A percentile compares a stretch with the other conserved stretches of the same genome.
Evolutionary conservation across 2,329 filamentous ascomycete genomes (phyloP).

Genomic region (Ophiosphaerella korrae): DNA sequence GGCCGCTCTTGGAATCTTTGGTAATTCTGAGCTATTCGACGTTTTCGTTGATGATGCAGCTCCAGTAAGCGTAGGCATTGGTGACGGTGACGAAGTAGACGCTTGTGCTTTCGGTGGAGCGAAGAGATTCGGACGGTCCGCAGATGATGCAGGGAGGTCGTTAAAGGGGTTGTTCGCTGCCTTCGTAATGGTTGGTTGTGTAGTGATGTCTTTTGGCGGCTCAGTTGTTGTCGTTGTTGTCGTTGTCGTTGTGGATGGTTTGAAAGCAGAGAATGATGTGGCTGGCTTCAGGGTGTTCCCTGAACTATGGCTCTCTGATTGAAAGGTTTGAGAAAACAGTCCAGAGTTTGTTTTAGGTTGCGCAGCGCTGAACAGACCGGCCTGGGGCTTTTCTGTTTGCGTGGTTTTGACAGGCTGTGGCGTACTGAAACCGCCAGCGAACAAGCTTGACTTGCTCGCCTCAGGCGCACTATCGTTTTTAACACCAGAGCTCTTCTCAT

Average conservation of each 20-base stretch:
- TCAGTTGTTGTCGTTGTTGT: constrained; percentile 9
- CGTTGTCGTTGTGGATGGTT: constrained; percentile 7
- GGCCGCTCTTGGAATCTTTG: constrained; percentile 31
- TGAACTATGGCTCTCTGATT: constrained; percentile 15
- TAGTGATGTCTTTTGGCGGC: constrained; percentile 12
- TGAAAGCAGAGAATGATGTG: constrained; percentile 12
- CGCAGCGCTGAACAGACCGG: constrained; percentile 20
- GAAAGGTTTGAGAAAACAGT: constrained; percentile 23
- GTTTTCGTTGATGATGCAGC: constrained; percentile 4
- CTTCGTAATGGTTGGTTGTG: constrained; percentile 11
- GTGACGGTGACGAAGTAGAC: constrained; percentile 11
- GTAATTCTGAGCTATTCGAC: constrained; percentile 15
- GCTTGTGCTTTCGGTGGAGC: constrained; percentile 17
- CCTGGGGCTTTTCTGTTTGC: constrained; percentile 18
- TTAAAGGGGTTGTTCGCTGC: constrained; percentile 22
- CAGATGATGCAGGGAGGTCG: constrained; percentile 16
- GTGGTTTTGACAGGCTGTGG: constrained; percentile 26
- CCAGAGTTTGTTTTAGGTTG: constrained; percentile 28
- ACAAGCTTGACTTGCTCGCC: constrained; percentile 20
- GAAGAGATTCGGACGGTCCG: constrained; percentile 20
- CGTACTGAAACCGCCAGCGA: constrained; percentile 27
- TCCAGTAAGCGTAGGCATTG: constrained; percentile 19
- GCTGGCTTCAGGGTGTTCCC: constrained; percentile 15
- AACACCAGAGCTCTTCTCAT: constrained; percentile 4
- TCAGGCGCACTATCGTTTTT: constrained; percentile 17